Percentiles rank a stretch among this genome's conserved stretches.
Evolutionary conservation across 345 rosid species (phyloP).

Genomic region (Lenwebbia sp.): DNA sequence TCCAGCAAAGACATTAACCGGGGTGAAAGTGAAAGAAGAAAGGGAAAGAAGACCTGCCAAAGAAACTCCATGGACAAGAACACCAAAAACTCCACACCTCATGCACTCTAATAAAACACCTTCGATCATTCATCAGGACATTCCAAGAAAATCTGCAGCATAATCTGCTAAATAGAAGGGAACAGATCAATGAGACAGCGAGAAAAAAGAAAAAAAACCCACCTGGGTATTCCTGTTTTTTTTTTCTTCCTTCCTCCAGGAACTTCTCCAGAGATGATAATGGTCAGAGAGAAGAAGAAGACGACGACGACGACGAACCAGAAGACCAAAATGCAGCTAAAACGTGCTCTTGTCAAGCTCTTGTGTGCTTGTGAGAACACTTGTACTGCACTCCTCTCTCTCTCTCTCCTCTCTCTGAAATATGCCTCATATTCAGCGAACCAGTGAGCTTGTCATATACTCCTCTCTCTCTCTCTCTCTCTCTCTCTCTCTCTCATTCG

Average conservation of each 20-base stretch:
- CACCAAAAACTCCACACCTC: background rate
- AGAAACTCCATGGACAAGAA: background rate
- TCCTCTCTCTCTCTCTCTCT: background rate
- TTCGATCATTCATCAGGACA: background rate
- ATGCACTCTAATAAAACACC: background rate
- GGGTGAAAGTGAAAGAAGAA: background rate
- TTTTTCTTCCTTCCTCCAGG: background rate
- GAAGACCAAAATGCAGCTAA: background rate
- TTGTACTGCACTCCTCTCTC: background rate
- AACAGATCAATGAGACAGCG: background rate
- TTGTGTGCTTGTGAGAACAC: background rate
- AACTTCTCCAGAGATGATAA: background rate
- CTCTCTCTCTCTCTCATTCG: background rate
- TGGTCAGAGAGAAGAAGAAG: background rate
- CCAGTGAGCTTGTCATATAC: conserved; percentile 23
- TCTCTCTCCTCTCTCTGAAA: background rate
- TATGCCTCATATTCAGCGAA: conserved; percentile 22
- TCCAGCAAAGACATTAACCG: background rate
- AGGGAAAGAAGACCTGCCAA: background rate
- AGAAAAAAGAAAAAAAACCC: conserved; percentile 9
- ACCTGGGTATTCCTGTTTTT: background rate
- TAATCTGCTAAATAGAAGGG: background rate
- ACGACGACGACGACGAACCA: background rate
- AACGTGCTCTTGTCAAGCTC: background rate
- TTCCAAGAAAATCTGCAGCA: background rate